Evolutionary conservation across 345 rosid genomes (phyloP).

Genomic region (Eucalyptus sp.): DNA sequence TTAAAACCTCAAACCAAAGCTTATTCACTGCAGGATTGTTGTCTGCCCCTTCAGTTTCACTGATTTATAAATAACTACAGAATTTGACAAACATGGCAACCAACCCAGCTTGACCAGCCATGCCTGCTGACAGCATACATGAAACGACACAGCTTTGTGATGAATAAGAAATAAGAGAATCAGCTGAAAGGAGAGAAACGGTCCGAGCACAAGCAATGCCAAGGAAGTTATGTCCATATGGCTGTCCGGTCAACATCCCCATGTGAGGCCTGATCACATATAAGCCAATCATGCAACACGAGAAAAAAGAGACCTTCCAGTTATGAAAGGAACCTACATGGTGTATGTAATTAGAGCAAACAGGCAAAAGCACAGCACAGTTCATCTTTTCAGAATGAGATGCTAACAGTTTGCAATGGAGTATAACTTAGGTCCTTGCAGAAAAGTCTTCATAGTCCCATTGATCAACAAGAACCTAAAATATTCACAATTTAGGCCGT

Average conservation of each 20-base stretch:
- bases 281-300: too few relatives aligned
- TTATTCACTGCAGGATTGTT: neutral
- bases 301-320: too few relatives aligned
- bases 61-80: neutral
- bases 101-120: neutral
- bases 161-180: too few relatives aligned
- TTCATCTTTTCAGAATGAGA: neutral
- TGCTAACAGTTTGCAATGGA: neutral
- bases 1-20: neutral
- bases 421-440: neutral
- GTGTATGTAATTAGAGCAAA: too few relatives aligned
- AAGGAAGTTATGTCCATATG: neutral
- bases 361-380: neutral
- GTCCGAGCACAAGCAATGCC: neutral
- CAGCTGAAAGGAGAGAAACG: neutral
- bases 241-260: too few relatives aligned
- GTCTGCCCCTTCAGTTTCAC: neutral
- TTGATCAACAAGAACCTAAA: neutral
- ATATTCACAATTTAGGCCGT: neutral
- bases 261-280: too few relatives aligned
- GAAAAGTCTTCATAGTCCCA: neutral
- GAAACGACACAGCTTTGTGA: neutral
- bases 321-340: too few relatives aligned
- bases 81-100: neutral
- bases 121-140: neutral